Conservation (phyloP, 371 early-diverging fungal genomes). For the Capniomyces stellatus region DNA sequence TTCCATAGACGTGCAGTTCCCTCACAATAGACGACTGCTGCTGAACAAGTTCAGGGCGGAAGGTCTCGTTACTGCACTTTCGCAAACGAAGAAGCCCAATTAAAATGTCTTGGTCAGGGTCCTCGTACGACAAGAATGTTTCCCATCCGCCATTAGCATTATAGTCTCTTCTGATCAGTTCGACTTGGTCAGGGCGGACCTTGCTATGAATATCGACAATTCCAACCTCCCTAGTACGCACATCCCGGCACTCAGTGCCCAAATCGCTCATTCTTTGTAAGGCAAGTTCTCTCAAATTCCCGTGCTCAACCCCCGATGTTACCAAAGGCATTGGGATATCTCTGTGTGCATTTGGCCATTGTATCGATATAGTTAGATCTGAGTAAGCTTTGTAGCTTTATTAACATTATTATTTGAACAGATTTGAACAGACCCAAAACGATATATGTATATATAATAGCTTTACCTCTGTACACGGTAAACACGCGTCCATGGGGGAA, state of each 20-base stretch:
- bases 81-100: conserved; percentile 94
- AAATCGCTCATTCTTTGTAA: conserved; percentile 95
- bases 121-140: conserved; percentile 98
- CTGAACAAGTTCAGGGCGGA: conserved; percentile 79
- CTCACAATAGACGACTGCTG: conserved; percentile 84
- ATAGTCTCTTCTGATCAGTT: conserved; percentile 97
- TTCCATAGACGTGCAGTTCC: conserved; percentile 99
- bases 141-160: conserved; percentile 99
- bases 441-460: conserved; percentile 19
- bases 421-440: not conserved
- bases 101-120: conserved; percentile 94
- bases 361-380: too few relatives aligned
- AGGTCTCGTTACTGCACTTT: conserved; percentile 78
- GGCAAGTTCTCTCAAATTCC: conserved; percentile 96
- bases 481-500: conserved; percentile 99
- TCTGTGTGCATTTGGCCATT: too few relatives aligned
- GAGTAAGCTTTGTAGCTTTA: not conserved
- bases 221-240: conserved; percentile 98
- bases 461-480: conserved; percentile 84
- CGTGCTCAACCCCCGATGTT: conserved; percentile 98
- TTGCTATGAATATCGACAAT: conserved; percentile 97
- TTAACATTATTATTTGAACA: conserved; percentile 3
- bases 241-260: conserved; percentile 95
- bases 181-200: conserved; percentile 86
- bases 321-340: conserved; percentile 99